Percentiles rank a stretch among this genome's conserved stretches.
These are phyloP conservation scores for Aspergillus ibericus DNA, from an alignment of 2,329 filamentous ascomycete species.

Conservation along the genomic window DNA sequence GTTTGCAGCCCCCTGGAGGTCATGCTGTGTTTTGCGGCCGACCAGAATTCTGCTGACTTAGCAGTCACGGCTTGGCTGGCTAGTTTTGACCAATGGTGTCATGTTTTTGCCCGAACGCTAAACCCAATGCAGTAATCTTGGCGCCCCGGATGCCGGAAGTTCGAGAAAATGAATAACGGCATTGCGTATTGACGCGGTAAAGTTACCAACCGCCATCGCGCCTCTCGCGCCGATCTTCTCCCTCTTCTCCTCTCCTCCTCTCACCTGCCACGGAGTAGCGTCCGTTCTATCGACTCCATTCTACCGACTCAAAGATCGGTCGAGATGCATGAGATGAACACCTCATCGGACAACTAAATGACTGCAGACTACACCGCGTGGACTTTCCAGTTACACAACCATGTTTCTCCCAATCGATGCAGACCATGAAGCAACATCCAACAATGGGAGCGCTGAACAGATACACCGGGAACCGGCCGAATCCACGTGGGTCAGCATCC, in stretches of 20 bases:
- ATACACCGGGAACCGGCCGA: not conserved
- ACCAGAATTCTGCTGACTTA: not conserved
- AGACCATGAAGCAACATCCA: not conserved
- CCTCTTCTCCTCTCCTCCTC: not conserved
- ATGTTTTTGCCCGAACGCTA: not conserved
- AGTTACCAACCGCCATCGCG: not conserved
- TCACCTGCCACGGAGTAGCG: not conserved
- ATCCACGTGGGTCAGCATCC: not conserved
- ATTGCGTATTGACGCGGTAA: not conserved
- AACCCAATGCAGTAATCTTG: not conserved
- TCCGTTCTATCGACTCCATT: not conserved
- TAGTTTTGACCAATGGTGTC: not conserved
- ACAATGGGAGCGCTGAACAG: not conserved
- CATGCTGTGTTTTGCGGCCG: not conserved
- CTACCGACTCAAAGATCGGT: not conserved
- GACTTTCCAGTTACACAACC: too few species aligned
- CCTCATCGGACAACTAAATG: not conserved
- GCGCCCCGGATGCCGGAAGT: conserved; percentile 14
- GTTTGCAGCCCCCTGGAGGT: not conserved
- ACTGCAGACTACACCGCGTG: not conserved
- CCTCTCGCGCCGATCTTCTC: not conserved
- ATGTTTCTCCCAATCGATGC: too few species aligned
- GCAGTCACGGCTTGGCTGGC: not conserved
- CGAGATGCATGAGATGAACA: not conserved
- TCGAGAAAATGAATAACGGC: not conserved